Base-by-base conservation (phyloP, 805 yeast genomes). In the Lachancea fermentati region DNA sequence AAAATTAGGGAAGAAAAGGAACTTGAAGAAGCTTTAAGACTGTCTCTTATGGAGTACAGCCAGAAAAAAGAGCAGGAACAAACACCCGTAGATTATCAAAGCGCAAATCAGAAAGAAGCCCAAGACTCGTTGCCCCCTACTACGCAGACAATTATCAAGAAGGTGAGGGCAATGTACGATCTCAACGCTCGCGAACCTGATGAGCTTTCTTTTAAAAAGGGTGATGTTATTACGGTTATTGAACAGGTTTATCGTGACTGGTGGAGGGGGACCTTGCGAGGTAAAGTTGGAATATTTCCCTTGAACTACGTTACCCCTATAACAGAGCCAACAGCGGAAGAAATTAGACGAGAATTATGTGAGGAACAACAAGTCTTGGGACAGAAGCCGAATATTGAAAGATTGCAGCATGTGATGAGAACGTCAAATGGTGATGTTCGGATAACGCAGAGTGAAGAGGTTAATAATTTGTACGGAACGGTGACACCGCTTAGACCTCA, bases 191-290 rank as follows among this genome's bases (percentile, higher is more conserved):
- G 75, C 32, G 97, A 88, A 54, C 81, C 81, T 2, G 96, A 89
- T 46, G 97, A 93, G 49, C 71, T 91, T 32, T 79, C 95, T 1
- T 91, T 93, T 64, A 70, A 79, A 36, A 80, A 80, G 53, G 97
- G 96, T 30, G 97, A 91, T 57, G 69, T 86, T 11, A 89, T 91
- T 36, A 81, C 82, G 1, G 95, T 93, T 1, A 69, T 89, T 26
- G 97, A 89, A 52, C 73, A 82, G 12, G 95, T 85, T 4, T 89
- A 88, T 59, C 73, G 85, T 46, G 97, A 91, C 56, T 91, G 98
- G 98, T 85, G 96, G 82, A 74, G 86, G 49, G 98, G 98, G 12
- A 76, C 91, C 4, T 64, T 91, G 37, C 72, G 75, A 40, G 96
- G 96, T 1, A 73, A 72, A 40, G 71, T 79, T 37, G 98, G 98